Evolutionary conservation across 2,329 filamentous ascomycete genomes (phyloP), one percentile per base, ranked within the genome.

Genomic region (Paracoccidioides brasiliensis): DNA sequence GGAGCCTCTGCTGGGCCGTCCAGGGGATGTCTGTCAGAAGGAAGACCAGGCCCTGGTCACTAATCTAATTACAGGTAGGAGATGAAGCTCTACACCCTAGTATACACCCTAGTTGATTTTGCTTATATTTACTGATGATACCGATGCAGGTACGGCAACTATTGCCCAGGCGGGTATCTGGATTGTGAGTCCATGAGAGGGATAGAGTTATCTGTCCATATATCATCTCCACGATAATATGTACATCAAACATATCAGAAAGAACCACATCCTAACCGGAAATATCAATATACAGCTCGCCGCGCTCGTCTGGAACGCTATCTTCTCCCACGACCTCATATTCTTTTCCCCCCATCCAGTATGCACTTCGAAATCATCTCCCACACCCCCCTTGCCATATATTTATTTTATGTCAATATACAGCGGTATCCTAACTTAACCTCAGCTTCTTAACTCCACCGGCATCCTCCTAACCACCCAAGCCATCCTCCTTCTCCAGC

Each of bases 311-410:
- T 95, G 89, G 88, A 80, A 81, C 48, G 80, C 80, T 55, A 80
- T 96, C 60, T 81, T 95, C 66, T 79, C 82, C 44, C 77, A 79
- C 46, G 69, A 84, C 35, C 67, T 94, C 59, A 86, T 88, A 42
- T 82, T 95, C 63, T 95, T 97, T 78, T 90, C 88, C 15, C 82
- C 85, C 7, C 91, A 97, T 70, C 91, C 91, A 6, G 83, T 96
- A 67, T 75, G 84, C 57, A 77, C 22, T 22, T 22, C 22, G 2
- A 22, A 22, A 22, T 22, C 22, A 22, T 2, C 22, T 22, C 22
- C 22, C 80, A 72, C 77, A 75, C 9, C 38, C 52, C 51, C 35
- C 42, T 44, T 22, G 22, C 22, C 22, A 22, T 22, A 22, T 22
- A 22, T 22, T 22, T 22, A 22, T 22, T 22, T 22, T 22, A 22